phyloP scores from a whole-genome alignment of 1,284 basidiomycete genomes.

The Trametes versicolor region DNA sequence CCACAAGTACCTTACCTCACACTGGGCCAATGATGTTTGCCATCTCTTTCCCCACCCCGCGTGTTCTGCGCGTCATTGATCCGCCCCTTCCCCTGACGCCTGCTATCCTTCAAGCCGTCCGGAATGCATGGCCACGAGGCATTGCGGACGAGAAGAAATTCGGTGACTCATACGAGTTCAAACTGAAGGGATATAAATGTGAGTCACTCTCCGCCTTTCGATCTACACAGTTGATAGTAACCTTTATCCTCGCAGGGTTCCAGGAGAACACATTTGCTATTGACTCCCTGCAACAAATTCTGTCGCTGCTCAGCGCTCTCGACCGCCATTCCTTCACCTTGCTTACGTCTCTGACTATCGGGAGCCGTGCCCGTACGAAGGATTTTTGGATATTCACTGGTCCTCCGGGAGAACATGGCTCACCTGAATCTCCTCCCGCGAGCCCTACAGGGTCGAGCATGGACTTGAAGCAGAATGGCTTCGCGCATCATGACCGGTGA shows the following conservation, averaged over 20 bases:
- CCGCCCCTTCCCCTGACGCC: constrained; percentile 80
- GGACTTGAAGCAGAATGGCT: constrained; percentile 41
- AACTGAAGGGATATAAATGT: constrained; percentile 84
- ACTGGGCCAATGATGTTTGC: constrained; percentile 65
- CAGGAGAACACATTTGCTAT: constrained; percentile 81
- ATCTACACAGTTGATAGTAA: constrained; percentile 14
- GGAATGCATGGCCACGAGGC: constrained; percentile 80
- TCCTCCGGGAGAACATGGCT: constrained; percentile 40
- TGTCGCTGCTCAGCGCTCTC: constrained; percentile 70
- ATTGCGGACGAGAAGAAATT: constrained; percentile 81
- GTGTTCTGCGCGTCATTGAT: constrained; percentile 72
- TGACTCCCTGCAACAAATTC: constrained; percentile 79
- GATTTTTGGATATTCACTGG: constrained; percentile 84
- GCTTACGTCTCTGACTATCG: constrained; percentile 72
- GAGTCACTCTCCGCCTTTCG: constrained; percentile 39
- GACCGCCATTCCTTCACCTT: constrained; percentile 75
- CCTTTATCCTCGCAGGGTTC: constrained; percentile 60
- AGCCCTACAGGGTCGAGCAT: constrained; percentile 42
- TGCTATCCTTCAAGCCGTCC: constrained; percentile 80
- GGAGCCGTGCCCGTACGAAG: constrained; percentile 74
- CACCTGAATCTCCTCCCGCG: constrained; percentile 48
- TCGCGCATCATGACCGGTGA: constrained; percentile 30
- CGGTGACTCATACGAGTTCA: constrained; percentile 79
- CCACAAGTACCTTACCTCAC: constrained; percentile 37
- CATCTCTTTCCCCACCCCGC: constrained; percentile 75